Evolutionary conservation across 1,284 basidiomycete species (phyloP), one percentile per base, ranked within the genome.

Genomic region (Pseudozyma hubeiensis): DNA sequence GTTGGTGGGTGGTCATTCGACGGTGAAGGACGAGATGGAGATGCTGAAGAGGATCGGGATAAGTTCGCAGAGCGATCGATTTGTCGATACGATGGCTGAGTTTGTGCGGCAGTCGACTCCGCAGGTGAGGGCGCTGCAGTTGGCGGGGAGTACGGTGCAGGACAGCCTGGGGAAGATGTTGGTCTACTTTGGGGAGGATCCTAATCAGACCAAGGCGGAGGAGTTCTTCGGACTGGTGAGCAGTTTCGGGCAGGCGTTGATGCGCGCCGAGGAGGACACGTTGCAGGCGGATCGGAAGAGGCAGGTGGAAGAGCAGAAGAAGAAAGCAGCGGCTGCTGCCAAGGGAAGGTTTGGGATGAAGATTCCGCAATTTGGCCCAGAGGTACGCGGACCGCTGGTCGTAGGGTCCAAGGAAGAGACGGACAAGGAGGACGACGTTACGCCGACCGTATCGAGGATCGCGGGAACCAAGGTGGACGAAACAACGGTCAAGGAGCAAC

Each of bases 261-360:
- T 81, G 80, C 62, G 78, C 4, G 80, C 80, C 0, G 80, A 81
- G 43, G 80, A 78, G 24, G 80, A 81, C 16, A 77, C 71, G n/a
- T 43, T 79, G 51, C 75, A 79, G 53, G 70, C 66, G 30, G 80
- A 81, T 30, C 39, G 64, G 13, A 75, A 74, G 64, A 68, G 61
- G 13, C 74, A 75, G 48, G n/a, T 69, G 31, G 77, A 73, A 33
- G 77, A 55, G 57, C 47, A 70, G 67, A 75, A 73, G 69, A 71
- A 70, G 62, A 47, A 57, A 17, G 19, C 30, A 46, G 16, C 59
- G 46, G 31, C 24, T 24, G 24, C 24, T 24, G 59, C 55, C 35
- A 33, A 35, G 16, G 70, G 64, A 10, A 34, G 48, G 24, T 52
- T 52, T 24, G 64, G 62, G 7, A 19, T 67, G 41, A 47, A 45